Base-by-base conservation (phyloP, 148 eudicot species). In the Nepenthes gracilis region DNA sequence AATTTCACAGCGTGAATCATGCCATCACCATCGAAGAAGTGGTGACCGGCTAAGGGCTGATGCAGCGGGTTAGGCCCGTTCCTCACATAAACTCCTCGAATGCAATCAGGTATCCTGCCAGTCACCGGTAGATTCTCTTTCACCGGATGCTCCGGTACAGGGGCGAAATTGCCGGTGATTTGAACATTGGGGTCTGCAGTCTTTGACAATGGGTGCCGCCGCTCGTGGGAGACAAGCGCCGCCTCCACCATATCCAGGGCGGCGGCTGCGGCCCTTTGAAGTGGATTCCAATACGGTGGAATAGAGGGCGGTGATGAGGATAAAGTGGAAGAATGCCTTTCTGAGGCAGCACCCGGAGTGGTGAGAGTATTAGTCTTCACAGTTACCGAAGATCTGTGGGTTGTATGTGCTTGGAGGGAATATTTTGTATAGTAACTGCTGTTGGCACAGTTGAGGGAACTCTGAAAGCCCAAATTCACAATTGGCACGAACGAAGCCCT, bases 1-100 rank as follows among this genome's bases (percentile, higher is more conserved):
- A 68, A 66, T 32, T 50, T 40, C 0, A 77, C 81, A n/a, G 77
- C 81, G 51, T 77, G 81, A 33, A 77, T 55, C 81, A 77, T 77
- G 4, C 81, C 81, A 9, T 70, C 74, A 6, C 74, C 74, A 61
- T 70, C 74, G 10, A 70, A 70, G 45, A 70, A 59, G 53, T 70
- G 74, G 68, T 70, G 74, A 4, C 74, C 74, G 63, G 68, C 62
- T 10, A 53, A 12, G 6, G 74, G 74, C 8, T 54, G 52, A 35
- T 48, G 57, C 1, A 70, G 54, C 0, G 74, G 74, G 47, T 70
- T 70, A 0, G 74, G 68, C 0, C 74, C 74, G 54, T 70, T 70
- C 0, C 74, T 61, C 12, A 70, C 36, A 8, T 70, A 70, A 1
- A 70, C 64, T 0, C 68, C 68, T 3, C 47, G 53, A 33, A 64